These are phyloP conservation scores for Flaveria robusta DNA, from an alignment of 129 eudicot genomes.

Conservation along the genomic window DNA sequence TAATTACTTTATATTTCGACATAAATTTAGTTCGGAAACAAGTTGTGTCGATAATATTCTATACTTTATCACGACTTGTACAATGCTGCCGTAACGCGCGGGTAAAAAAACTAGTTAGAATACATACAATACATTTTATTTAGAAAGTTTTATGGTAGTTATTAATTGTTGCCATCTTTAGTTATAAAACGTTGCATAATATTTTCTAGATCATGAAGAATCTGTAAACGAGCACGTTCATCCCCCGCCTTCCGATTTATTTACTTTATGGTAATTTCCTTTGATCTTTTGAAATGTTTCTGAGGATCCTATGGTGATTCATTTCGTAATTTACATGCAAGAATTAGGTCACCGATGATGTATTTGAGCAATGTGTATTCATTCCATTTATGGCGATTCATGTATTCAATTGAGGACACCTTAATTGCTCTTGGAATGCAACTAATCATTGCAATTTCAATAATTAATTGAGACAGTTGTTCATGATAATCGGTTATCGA, in stretches of 20 bases:
- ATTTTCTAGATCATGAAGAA: background rate
- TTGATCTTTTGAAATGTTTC: background rate
- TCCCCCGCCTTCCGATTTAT: conserved; percentile 4
- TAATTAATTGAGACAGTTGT: background rate
- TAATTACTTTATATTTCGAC: too few relatives aligned
- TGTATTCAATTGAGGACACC: background rate
- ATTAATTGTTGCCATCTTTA: too few relatives aligned
- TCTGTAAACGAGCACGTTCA: background rate
- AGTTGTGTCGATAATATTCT: too few relatives aligned
- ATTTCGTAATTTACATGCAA: conserved; percentile 18
- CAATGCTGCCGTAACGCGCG: too few relatives aligned
- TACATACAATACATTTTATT: too few relatives aligned
- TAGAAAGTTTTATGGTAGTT: too few relatives aligned
- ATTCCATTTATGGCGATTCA: background rate
- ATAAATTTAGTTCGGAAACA: too few relatives aligned
- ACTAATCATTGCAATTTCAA: background rate
- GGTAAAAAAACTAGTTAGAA: too few relatives aligned
- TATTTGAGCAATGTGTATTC: conserved; percentile 13
- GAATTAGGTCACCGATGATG: background rate
- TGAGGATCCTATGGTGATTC: conserved; percentile 19
- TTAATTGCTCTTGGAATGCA: conserved; percentile 12
- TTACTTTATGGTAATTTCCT: conserved; percentile 27
- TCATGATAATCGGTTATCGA: background rate
- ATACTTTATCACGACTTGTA: too few relatives aligned
- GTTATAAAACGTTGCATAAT: background rate